Conservation (phyloP, 495 filamentous ascomycete genomes). For the Gamarada debralockiae region DNA sequence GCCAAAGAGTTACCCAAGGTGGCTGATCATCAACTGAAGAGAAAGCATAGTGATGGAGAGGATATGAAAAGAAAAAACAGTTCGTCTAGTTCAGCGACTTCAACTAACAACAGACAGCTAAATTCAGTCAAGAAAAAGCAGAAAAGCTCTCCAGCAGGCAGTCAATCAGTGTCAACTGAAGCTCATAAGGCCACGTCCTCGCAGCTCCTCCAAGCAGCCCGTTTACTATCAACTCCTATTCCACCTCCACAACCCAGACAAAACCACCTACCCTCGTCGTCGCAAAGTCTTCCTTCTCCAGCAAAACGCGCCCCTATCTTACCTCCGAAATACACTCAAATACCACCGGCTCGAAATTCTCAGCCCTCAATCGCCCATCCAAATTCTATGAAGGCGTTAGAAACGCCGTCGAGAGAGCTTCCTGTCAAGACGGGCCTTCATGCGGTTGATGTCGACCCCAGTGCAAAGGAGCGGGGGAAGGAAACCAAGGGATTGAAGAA, state of each 20-base stretch:
- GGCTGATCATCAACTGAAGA: constrained; percentile 7
- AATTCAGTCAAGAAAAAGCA: constrained; percentile 20
- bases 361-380: background rate
- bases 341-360: background rate
- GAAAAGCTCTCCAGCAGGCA: constrained; percentile 13
- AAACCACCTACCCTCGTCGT: background rate
- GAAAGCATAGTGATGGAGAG: constrained; percentile 6
- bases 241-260: background rate
- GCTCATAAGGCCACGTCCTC: background rate
- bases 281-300: background rate
- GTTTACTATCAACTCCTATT: constrained; percentile 1
- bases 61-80: constrained; percentile 14
- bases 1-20: background rate
- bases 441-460: background rate
- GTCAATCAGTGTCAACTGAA: constrained; percentile 15
- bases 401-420: background rate
- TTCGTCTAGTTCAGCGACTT: constrained; percentile 16
- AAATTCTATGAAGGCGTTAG: background rate
- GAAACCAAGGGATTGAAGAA: background rate
- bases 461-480: background rate
- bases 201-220: background rate
- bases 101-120: constrained; percentile 13
- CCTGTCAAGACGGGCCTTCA: background rate
- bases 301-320: background rate
- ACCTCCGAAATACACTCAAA: background rate